Percentiles rank a stretch among this genome's conserved stretches.
Conservation (phyloP, 2,329 filamentous ascomycete genomes). For the Microsporum ferrugineum region DNA sequence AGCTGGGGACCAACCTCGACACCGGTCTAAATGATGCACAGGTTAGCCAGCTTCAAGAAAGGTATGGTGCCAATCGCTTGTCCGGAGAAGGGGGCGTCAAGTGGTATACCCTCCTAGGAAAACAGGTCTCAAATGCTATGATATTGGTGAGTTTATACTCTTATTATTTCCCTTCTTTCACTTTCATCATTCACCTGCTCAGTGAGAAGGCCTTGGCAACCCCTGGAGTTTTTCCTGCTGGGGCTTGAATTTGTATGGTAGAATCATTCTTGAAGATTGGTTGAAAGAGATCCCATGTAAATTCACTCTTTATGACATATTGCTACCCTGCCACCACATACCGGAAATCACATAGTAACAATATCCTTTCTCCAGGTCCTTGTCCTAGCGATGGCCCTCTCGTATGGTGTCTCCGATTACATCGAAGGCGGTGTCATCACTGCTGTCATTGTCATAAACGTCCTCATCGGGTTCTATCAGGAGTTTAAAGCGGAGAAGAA, state of each 20-base stretch:
- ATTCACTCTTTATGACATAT: background rate
- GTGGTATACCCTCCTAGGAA: slow-evolving; percentile 39
- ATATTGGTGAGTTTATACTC: slow-evolving; percentile 33
- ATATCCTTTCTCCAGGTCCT: slow-evolving; percentile 45
- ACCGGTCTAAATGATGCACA: slow-evolving; percentile 38
- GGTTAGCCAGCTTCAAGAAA: slow-evolving; percentile 34
- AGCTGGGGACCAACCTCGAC: slow-evolving; percentile 38
- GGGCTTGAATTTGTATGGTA: background rate
- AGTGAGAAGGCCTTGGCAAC: too few species aligned
- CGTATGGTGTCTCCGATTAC: slow-evolving; percentile 45
- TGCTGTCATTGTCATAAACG: slow-evolving; percentile 48
- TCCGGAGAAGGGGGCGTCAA: slow-evolving; percentile 36
- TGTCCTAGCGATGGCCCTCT: slow-evolving; percentile 59
- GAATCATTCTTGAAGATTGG: background rate
- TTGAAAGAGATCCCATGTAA: background rate
- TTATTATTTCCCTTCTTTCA: background rate
- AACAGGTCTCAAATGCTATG: slow-evolving; percentile 47
- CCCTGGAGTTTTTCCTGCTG: background rate
- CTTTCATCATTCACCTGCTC: background rate
- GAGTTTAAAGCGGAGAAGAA: slow-evolving; percentile 51
- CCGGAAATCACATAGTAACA: slow-evolving; percentile 11
- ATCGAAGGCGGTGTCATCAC: slow-evolving; percentile 50
- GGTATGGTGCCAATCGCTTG: slow-evolving; percentile 42
- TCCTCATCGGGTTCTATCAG: slow-evolving; percentile 48
- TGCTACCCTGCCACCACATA: background rate